Conservation (phyloP, 2,329 filamentous ascomycete species). For the Diaporthe amygdali region DNA sequence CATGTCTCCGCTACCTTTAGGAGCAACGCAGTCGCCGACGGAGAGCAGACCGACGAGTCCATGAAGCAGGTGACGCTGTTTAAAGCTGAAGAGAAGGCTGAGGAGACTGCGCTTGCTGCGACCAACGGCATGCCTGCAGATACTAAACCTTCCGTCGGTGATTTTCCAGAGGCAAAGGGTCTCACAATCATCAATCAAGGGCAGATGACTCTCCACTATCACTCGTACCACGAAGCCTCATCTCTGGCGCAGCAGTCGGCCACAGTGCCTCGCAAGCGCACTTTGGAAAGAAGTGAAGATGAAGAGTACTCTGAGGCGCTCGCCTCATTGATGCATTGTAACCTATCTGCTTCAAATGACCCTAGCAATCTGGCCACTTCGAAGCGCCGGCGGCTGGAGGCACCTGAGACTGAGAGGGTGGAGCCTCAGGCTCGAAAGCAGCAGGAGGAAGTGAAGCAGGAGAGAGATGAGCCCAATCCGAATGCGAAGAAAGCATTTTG, state of each 20-base stretch:
- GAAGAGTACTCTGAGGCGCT: not conserved
- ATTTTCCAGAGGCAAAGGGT: not conserved
- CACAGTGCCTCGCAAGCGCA: not conserved
- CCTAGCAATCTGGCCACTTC: not conserved
- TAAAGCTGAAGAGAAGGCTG: not conserved
- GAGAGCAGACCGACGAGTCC: not conserved
- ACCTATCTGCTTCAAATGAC: not conserved
- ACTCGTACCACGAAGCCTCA: not conserved
- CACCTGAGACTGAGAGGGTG: not conserved
- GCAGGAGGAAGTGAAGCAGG: not conserved
- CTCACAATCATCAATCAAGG: not conserved
- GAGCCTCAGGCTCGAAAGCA: not conserved
- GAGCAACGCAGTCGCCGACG: accelerated
- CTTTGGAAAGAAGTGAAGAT: not conserved
- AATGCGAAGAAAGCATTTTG: not conserved
- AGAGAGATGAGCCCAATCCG: too few relatives aligned
- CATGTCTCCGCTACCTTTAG: not conserved
- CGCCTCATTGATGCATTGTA: not conserved
- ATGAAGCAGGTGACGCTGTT: not conserved
- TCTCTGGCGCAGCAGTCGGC: not conserved
- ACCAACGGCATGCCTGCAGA: not conserved
- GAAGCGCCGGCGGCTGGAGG: not conserved
- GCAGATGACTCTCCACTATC: not conserved
- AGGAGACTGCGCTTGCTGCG: not conserved
- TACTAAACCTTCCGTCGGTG: not conserved